Base-by-base conservation (phyloP, 345 rosid genomes). In the Citrus maxima region DNA sequence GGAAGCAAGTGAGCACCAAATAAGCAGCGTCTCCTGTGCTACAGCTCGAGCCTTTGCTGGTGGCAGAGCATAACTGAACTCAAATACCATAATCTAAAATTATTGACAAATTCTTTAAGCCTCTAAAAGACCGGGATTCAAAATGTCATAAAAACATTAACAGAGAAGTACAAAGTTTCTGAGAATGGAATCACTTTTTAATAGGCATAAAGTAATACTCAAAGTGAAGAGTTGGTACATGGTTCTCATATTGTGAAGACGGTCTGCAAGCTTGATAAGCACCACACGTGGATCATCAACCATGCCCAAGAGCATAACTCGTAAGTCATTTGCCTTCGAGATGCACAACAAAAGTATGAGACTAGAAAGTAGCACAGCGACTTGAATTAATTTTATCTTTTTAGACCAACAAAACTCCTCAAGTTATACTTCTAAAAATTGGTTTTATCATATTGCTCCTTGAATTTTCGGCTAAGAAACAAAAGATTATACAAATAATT, bases 181-280 rank as follows among this genome's bases (percentile, higher is more conserved):
- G n/a, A n/a, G 22, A 18, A 67, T 4, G 32, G n/a, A 69, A 73
- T 60, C 32, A 67, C 49, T 12, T 51, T 40, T 58, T 25, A 65
- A 74, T 30, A 32, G 42, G 65, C 58, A 58, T 55, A 63, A 40
- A 66, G 46, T 59, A 58, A 22, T 54, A 37, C 62, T 59, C 28
- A 62, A 64, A 81, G 70, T 49, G 81, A 67, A 62, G 78, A 78
- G 73, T 56, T 35, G 66, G 69, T 88, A 91, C 95, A 91, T 90
- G 84, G 95, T 91, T 80, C 95, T 91, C 95, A 91, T 90, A 76
- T 90, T 91, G 89, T 91, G 95, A 77, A 91, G 92, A 79, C 93
- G 91, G 80, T 91, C 95, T 0, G 95, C 93, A 82, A 91, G 92
- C 90, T 91, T 91, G 90, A 91, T 86, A 5, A 91, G 95, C 83